Conservation (phyloP, 1,284 basidiomycete genomes). For the Ustilago cynodontis region DNA sequence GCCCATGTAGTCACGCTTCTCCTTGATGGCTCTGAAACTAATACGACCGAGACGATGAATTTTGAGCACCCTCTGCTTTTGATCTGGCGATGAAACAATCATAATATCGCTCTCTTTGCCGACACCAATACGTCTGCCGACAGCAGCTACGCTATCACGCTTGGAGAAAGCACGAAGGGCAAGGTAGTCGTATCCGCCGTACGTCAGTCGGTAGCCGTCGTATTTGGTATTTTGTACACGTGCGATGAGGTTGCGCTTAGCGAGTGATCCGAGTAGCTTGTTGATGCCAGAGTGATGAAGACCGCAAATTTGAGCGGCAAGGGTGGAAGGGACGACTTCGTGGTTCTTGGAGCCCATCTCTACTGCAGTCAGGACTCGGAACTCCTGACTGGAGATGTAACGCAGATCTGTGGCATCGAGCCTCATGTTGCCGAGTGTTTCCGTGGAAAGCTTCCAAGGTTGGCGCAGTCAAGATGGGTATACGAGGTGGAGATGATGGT, state of each 20-base stretch:
- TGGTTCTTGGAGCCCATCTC: conserved; percentile 99
- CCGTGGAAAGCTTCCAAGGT: neutral
- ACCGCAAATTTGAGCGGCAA: conserved; percentile 92
- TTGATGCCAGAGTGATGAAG: conserved; percentile 91
- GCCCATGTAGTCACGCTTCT: conserved; percentile 95
- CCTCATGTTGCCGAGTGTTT: conserved; percentile 75
- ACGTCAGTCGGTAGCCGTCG: conserved; percentile 95
- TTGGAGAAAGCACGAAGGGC: conserved; percentile 93
- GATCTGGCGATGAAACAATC: conserved; percentile 85
- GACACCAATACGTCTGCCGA: conserved; percentile 97
- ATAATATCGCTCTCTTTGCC: conserved; percentile 99
- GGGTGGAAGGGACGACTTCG: conserved; percentile 87
- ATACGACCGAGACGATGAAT: conserved; percentile 92
- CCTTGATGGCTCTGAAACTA: conserved; percentile 96
- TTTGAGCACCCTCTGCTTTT: conserved; percentile 89
- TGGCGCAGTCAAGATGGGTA: conserved; percentile 6
- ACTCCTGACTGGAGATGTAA: conserved; percentile 92
- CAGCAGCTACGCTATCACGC: conserved; percentile 70
- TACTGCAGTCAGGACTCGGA: conserved; percentile 91
- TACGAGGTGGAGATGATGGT: conserved; percentile 7
- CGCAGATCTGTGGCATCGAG: conserved; percentile 93
- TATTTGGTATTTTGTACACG: conserved; percentile 93
- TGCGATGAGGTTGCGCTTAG: conserved; percentile 90
- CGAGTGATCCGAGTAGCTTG: conserved; percentile 88
- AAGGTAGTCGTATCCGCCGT: conserved; percentile 96